These are phyloP conservation scores for Fragaria nilgerrensis DNA, from an alignment of 306 rosid genomes.

Conservation along the genomic window DNA sequence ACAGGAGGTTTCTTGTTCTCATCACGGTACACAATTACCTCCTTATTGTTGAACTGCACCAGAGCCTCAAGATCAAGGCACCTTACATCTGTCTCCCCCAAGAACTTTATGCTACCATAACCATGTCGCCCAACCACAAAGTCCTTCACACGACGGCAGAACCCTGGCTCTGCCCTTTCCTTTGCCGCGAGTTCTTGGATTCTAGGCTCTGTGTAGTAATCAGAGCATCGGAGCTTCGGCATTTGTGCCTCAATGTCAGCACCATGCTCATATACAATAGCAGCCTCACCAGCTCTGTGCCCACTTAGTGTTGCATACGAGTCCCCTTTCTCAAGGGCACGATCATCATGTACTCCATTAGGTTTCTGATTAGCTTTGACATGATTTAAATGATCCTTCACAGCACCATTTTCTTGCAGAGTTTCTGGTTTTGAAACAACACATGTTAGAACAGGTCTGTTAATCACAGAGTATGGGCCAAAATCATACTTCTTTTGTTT, in stretches of 20 bases:
- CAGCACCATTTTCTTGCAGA: constrained; percentile 47
- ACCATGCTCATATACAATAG: constrained; percentile 94
- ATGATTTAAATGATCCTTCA: constrained; percentile 47
- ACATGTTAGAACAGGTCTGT: constrained; percentile 14
- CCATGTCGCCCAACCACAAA: constrained; percentile 92
- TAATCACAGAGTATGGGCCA: neutral
- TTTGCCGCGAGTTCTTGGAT: constrained; percentile 93
- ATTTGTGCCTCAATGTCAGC: constrained; percentile 92
- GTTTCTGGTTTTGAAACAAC: constrained; percentile 44
- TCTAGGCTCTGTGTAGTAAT: constrained; percentile 86
- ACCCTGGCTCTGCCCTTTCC: constrained; percentile 96
- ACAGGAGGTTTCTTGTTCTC: constrained; percentile 91
- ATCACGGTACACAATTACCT: constrained; percentile 90
- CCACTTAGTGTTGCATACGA: constrained; percentile 78
- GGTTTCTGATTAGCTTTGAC: constrained; percentile 41
- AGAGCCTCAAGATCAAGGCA: constrained; percentile 87
- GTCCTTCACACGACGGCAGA: constrained; percentile 77
- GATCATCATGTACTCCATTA: constrained; percentile 65
- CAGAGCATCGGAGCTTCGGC: constrained; percentile 92
- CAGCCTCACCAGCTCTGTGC: constrained; percentile 98
- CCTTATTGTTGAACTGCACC: constrained; percentile 85
- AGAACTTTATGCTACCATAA: constrained; percentile 83
- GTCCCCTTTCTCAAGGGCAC: constrained; percentile 53
- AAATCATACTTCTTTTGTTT: neutral
- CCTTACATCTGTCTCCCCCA: constrained; percentile 88